Conservation (phyloP, 768 basidiomycete species). For the Auriscalpium vulgare region DNA sequence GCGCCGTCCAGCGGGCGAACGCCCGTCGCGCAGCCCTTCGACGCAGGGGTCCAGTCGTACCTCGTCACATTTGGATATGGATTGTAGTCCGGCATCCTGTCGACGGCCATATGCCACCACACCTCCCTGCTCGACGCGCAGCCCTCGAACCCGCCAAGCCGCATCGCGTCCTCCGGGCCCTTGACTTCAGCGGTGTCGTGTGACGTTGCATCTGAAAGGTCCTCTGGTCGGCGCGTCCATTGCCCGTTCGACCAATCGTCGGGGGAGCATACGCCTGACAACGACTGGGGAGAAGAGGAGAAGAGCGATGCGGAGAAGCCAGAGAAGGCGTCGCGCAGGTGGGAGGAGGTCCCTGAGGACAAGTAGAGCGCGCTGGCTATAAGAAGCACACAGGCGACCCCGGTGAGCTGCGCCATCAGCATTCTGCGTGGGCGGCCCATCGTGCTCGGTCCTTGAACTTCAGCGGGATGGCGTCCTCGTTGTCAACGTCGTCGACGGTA, state of each 20-base stretch:
- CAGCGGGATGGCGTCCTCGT: too few relatives aligned
- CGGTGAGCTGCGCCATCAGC: background rate
- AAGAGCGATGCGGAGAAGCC: background rate
- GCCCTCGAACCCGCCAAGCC: conserved; percentile 49
- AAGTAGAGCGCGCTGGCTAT: background rate
- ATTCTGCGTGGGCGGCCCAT: too few relatives aligned
- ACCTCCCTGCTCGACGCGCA: conserved; percentile 58
- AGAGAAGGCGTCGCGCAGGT: background rate
- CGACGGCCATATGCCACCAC: conserved; percentile 54
- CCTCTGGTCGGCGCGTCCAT: background rate
- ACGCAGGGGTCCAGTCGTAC: conserved; percentile 46
- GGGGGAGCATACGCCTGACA: background rate
- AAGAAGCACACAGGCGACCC: background rate
- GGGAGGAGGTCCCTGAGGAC: background rate
- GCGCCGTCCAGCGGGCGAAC: conserved; percentile 33
- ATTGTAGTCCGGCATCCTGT: conserved; percentile 38
- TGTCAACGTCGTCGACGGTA: too few relatives aligned
- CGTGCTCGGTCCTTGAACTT: too few relatives aligned
- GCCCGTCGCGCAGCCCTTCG: conserved; percentile 27
- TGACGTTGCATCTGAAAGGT: conserved; percentile 11
- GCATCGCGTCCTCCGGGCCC: conserved; percentile 34
- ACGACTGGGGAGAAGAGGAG: background rate
- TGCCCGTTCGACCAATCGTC: background rate
- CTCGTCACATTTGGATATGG: conserved; percentile 46
- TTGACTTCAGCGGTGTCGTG: conserved; percentile 18